These are phyloP conservation scores for Citrus mangshanensis DNA, from an alignment of 345 rosid species.

Conservation along the genomic window DNA sequence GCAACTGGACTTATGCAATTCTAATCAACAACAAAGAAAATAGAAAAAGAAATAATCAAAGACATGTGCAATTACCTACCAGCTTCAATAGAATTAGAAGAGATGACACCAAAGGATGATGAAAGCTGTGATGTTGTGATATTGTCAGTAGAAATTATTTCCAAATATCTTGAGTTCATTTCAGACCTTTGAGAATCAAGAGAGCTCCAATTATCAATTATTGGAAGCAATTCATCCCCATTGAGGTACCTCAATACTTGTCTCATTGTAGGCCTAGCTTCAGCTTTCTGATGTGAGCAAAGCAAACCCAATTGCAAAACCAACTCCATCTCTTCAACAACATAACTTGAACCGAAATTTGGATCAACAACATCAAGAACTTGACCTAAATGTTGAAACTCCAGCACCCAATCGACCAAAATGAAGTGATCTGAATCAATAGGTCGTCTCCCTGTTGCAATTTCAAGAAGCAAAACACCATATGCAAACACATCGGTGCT, in stretches of 20 bases:
- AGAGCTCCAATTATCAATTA: slow-evolving; percentile 21
- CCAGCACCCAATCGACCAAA: slow-evolving; percentile 40
- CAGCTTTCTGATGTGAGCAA: slow-evolving; percentile 46
- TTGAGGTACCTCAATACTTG: slow-evolving; percentile 49
- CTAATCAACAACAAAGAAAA: not conserved
- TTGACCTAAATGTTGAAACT: slow-evolving; percentile 22
- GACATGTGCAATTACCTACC: slow-evolving; percentile 36
- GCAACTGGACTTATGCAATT: too few species aligned
- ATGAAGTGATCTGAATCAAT: slow-evolving; percentile 23
- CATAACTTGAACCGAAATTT: slow-evolving; percentile 30
- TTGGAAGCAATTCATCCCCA: slow-evolving; percentile 46
- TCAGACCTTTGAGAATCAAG: slow-evolving; percentile 17
- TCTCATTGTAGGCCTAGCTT: slow-evolving; percentile 55
- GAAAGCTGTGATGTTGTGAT: slow-evolving; percentile 19
- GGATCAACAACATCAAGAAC: slow-evolving; percentile 47
- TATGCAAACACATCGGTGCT: slow-evolving; percentile 68
- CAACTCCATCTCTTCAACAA: slow-evolving; percentile 41
- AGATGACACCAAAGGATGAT: slow-evolving; percentile 27
- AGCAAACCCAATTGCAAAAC: slow-evolving; percentile 46
- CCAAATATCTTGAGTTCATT: slow-evolving; percentile 14
- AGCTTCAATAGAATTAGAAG: slow-evolving; percentile 28
- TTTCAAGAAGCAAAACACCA: slow-evolving; percentile 65
- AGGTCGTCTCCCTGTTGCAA: slow-evolving; percentile 57
- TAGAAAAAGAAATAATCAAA: not conserved
- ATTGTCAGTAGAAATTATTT: slow-evolving; percentile 23